A percentile compares a stretch with the other conserved stretches of the same genome.
phyloP scores from a whole-genome alignment of 768 basidiomycete species.

The Serendipita indica region DNA sequence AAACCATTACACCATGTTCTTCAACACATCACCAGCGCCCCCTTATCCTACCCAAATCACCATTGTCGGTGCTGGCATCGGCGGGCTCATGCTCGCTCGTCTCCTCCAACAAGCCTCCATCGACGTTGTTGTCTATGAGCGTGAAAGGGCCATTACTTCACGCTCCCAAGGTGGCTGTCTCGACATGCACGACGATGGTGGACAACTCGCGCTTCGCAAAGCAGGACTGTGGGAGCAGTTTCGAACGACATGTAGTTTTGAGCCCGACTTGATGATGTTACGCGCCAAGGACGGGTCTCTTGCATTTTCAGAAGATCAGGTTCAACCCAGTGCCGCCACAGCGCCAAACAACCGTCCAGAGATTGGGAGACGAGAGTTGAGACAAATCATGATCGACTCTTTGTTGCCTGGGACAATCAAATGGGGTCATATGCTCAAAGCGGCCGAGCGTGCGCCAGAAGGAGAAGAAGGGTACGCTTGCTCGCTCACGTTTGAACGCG shows the following conservation, averaged over 20 bases:
- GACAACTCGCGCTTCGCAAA: slow-evolving; percentile 17
- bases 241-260: slow-evolving; percentile 14
- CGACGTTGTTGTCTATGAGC: slow-evolving; percentile 18
- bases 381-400: slow-evolving; percentile 15
- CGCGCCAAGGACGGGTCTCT: background rate
- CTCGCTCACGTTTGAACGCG: background rate
- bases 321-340: background rate
- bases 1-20: background rate
- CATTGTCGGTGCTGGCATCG: slow-evolving; percentile 21
- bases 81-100: slow-evolving; percentile 21
- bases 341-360: background rate
- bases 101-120: slow-evolving; percentile 18
- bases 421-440: slow-evolving; percentile 10
- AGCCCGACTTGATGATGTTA: slow-evolving; percentile 18
- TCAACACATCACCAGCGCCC: background rate
- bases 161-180: slow-evolving; percentile 20
- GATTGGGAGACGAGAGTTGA: background rate
- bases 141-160: slow-evolving; percentile 13
- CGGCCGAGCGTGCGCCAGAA: background rate
- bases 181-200: slow-evolving; percentile 21
- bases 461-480: background rate
- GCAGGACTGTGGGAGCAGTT: slow-evolving; percentile 19
- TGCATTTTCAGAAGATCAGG: slow-evolving; percentile 1
- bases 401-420: slow-evolving; percentile 12
- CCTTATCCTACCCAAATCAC: slow-evolving; percentile 10